phyloP scores from a whole-genome alignment of 371 early-diverging fungal species.

The Mucor ambiguus region DNA sequence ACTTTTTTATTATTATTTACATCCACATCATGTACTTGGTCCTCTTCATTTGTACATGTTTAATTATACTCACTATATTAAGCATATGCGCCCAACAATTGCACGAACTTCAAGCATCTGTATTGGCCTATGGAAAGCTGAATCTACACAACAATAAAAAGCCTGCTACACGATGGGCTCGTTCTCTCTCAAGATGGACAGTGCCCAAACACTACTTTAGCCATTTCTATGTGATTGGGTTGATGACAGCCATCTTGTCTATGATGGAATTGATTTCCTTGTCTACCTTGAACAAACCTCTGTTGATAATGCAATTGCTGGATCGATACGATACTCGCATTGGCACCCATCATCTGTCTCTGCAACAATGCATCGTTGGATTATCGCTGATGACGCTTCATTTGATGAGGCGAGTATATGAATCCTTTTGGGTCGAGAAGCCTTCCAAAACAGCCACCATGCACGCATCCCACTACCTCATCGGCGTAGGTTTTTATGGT shows the following conservation, averaged over 20 bases:
- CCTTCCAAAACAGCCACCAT: conserved; percentile 61
- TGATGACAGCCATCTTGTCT: conserved; percentile 28
- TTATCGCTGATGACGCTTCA: conserved; percentile 57
- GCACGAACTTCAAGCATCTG: conserved; percentile 35
- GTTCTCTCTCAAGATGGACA: conserved; percentile 30
- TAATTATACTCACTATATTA: conserved; percentile 20
- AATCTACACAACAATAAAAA: conserved; percentile 28
- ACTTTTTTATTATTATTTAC: background rate
- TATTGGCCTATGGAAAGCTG: conserved; percentile 50
- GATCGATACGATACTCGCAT: background rate
- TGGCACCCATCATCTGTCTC: conserved; percentile 22
- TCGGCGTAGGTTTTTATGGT: conserved; percentile 72
- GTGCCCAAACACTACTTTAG: conserved; percentile 70
- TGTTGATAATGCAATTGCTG: background rate
- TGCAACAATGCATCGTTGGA: conserved; percentile 36
- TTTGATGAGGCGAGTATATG: conserved; percentile 63
- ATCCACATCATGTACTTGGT: conserved; percentile 20
- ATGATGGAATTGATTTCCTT: conserved; percentile 20
- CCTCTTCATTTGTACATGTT: conserved; percentile 28
- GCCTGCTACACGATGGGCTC: conserved; percentile 25
- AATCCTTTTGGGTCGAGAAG: conserved; percentile 60
- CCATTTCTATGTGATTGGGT: conserved; percentile 69
- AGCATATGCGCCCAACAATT: conserved; percentile 33
- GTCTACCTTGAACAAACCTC: background rate
- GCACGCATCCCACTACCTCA: conserved; percentile 68